Evolutionary conservation across 1,284 basidiomycete species (phyloP), one percentile per base, ranked within the genome.

Genomic region (Austroboletus niveus): DNA sequence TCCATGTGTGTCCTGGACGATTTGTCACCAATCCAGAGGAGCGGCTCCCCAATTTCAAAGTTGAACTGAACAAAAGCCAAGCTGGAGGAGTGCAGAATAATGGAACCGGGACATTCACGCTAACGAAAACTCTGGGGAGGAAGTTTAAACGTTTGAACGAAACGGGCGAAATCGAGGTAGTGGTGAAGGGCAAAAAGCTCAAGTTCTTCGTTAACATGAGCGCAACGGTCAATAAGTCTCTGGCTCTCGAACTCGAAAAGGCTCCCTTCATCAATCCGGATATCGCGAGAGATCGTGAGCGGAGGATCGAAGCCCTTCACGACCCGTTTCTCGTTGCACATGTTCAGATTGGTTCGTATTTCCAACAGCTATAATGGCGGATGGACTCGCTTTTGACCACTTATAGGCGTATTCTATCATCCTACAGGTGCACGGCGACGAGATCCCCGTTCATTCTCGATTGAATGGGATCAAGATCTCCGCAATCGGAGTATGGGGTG

Each of bases 211-310:
- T 49, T 3, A 64, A 47, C 42, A 24, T 43, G 17, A 64, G 57
- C 5, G 10, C 32, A 24, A 63, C 10, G 72, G 24, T 56, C 8
- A 7, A 15, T 15, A 39, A 8, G 57, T 52, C 9, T 57, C 7
- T 45, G 71, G 14, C 58, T 69, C 60, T 68, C 29, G 75, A 71
- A 5, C 64, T 86, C 29, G 67, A 70, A 48, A 85, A 84, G 64
- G 81, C 84, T 0, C 81, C 78, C 0, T 89, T 80, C 59, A 72
- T 84, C 14, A 68, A 81, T 55, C 85, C 87, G 0, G 74, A 79
- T 24, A 74, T 80, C 1, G 84, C 83, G 50, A 78, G 80, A 61
- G 74, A 79, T 48, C 78, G 75, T 41, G 70, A 75, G 47, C 56
- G 68, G 11, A 86, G 72, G 42, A 58, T 81, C 10, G 60, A 64